A percentile compares a stretch with the other conserved stretches of the same genome.
Conservation (phyloP, 2,329 filamentous ascomycete genomes). For the Atkinsonella hypoxylon region DNA sequence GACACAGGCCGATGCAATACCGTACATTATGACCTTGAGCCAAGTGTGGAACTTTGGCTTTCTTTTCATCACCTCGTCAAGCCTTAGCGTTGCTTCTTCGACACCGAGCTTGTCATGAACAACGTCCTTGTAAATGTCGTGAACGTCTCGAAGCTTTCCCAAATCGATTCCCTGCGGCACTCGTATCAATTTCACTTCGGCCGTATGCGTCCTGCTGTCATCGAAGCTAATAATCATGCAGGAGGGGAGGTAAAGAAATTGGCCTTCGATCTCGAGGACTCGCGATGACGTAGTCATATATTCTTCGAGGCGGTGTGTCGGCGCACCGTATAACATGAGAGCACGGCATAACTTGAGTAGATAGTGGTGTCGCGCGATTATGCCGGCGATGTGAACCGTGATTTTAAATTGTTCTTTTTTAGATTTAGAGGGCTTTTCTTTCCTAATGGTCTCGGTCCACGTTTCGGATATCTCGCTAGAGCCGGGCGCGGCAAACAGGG, state of each 20-base stretch:
- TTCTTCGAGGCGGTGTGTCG: slow-evolving; percentile 82
- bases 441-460: slow-evolving; percentile 31
- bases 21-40: slow-evolving; percentile 55
- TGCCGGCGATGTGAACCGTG: slow-evolving; percentile 50
- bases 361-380: slow-evolving; percentile 70
- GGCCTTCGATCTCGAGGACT: slow-evolving; percentile 79
- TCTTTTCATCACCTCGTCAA: slow-evolving; percentile 42
- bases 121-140: slow-evolving; percentile 73
- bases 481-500: slow-evolving; percentile 37
- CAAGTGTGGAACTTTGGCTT: slow-evolving; percentile 36
- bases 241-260: slow-evolving; percentile 81
- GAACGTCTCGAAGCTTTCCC: slow-evolving; percentile 60
- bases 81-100: slow-evolving; percentile 52
- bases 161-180: slow-evolving; percentile 59
- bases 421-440: slow-evolving; percentile 21
- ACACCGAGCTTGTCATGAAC: slow-evolving; percentile 64
- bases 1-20: slow-evolving; percentile 62
- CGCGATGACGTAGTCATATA: slow-evolving; percentile 84
- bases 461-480: slow-evolving; percentile 32
- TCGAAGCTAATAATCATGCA: slow-evolving; percentile 95
- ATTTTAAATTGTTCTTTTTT: slow-evolving; percentile 32
- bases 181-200: slow-evolving; percentile 67
- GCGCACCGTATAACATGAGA: slow-evolving; percentile 82
- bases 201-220: slow-evolving; percentile 59
- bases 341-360: slow-evolving; percentile 74